Percentiles rank a stretch among this genome's conserved stretches.
Evolutionary conservation across 2,329 filamentous ascomycete genomes (phyloP).

Genomic region (Fusarium avenaceum): DNA sequence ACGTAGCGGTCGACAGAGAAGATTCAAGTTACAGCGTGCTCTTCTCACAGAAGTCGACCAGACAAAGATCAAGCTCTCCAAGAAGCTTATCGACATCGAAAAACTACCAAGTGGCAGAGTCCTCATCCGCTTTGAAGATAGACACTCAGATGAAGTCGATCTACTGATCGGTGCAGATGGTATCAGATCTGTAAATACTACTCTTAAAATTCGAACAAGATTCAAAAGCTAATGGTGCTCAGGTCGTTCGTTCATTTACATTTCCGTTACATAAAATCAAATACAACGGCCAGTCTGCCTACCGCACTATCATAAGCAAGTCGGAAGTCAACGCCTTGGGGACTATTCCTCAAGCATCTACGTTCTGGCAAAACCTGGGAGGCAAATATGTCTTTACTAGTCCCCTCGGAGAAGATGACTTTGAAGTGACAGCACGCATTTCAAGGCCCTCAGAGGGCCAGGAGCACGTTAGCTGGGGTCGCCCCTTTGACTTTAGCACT

Average conservation of each 20-base stretch:
- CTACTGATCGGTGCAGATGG: slow-evolving; percentile 67
- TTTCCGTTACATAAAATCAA: slow-evolving; percentile 60
- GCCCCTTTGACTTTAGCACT: slow-evolving; percentile 39
- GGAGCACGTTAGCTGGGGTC: slow-evolving; percentile 52
- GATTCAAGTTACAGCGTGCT: slow-evolving; percentile 62
- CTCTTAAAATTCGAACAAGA: background rate
- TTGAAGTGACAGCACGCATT: slow-evolving; percentile 51
- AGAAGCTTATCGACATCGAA: slow-evolving; percentile 58
- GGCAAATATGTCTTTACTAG: slow-evolving; percentile 53
- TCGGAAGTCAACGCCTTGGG: slow-evolving; percentile 46
- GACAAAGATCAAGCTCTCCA: slow-evolving; percentile 60
- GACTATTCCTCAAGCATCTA: slow-evolving; percentile 48
- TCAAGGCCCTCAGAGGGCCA: slow-evolving; percentile 38
- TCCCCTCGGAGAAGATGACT: slow-evolving; percentile 52
- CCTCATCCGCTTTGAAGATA: slow-evolving; percentile 61
- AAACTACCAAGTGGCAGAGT: slow-evolving; percentile 56
- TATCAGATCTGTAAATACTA: slow-evolving; percentile 59
- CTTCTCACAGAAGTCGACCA: slow-evolving; percentile 61
- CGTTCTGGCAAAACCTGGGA: slow-evolving; percentile 52
- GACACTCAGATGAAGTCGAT: slow-evolving; percentile 56
- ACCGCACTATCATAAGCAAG: slow-evolving; percentile 51
- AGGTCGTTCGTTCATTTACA: slow-evolving; percentile 58
- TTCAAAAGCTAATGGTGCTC: background rate
- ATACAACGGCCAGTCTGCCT: slow-evolving; percentile 58
- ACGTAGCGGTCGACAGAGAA: slow-evolving; percentile 48